Base-by-base conservation (phyloP, 768 basidiomycete genomes). In the Boletellus emodensis region DNA sequence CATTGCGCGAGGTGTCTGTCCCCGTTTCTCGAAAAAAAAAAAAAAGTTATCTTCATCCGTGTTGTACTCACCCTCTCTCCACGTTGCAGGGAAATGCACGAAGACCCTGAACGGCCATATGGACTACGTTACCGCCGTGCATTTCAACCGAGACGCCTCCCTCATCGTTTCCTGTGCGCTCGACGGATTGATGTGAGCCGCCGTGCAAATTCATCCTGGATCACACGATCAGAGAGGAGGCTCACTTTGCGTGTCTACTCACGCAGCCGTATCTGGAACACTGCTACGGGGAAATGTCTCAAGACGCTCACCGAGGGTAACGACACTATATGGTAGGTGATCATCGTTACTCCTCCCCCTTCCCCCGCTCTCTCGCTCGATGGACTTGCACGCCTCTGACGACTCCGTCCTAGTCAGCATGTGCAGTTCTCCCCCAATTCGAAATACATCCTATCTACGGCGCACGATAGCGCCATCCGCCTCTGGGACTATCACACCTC, bases 401-500 rank as follows among this genome's bases (percentile, higher is more conserved):
- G 40, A 38, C 42, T 28, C 38, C 36, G 26, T 32, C 17, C 40
- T 61, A 91, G 91, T 54, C 91, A 94, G 70, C 87, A 88, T 61
- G 92, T 94, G 14, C 82, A 87, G 60, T 97, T 99, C 72, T 94
- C 94, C 0, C 95, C 95, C 9, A 96, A 96, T 61, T 93, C 91
- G 7, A 90, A 90, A 69, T 94, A 92, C 69, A 87, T 99, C 46
- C 78, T 99, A 45, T 93, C 93, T 1, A 90, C 93, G 0, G 90
- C 95, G 0, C 87, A 97, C 62, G 94, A 97, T 62, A 91, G 85
- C 51, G 86, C 88, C 0, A 91, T 97, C 55, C 85, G 95, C 1
- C 74, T 99, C 4, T 97, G 95, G 94, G 91, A 96, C 62, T 95
- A 93, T 66, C 90, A 94, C 55, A 87, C 86, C 0, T 87, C 90